Evolutionary conservation across 331 rosid species (phyloP).

Genomic region (Quercus phellos): DNA sequence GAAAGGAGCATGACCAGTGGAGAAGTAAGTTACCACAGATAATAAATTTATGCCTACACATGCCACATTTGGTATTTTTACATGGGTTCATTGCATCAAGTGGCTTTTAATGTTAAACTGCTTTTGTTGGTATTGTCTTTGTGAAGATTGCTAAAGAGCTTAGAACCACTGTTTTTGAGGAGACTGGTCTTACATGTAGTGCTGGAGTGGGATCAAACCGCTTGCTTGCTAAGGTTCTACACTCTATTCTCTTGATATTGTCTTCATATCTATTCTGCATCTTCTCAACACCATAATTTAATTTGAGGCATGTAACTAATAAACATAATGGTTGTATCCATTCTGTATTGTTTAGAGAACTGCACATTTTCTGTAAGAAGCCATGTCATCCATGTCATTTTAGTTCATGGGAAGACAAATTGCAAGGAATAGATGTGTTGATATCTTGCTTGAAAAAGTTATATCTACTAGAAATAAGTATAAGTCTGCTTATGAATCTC

Average conservation of each 20-base stretch:
- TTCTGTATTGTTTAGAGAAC: not conserved
- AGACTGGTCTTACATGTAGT: slow-evolving; percentile 92
- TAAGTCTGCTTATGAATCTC: too few relatives aligned
- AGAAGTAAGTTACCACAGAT: slow-evolving; percentile 49
- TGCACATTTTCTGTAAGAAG: not conserved
- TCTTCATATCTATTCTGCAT: not conserved
- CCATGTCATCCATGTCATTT: not conserved
- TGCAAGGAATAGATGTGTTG: not conserved
- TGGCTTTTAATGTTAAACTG: slow-evolving; percentile 16
- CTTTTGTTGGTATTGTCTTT: slow-evolving; percentile 16
- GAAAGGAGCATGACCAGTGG: slow-evolving; percentile 52
- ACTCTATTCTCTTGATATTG: slow-evolving; percentile 11
- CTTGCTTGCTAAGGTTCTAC: slow-evolving; percentile 79
- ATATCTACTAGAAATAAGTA: not conserved
- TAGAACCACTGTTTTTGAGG: slow-evolving; percentile 61
- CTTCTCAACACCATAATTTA: not conserved
- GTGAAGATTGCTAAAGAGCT: slow-evolving; percentile 76
- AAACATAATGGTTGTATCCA: not conserved
- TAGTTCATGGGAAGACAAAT: not conserved
- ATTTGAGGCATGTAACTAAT: not conserved
- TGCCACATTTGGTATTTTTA: not conserved
- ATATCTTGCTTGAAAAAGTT: too few relatives aligned
- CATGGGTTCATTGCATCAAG: not conserved
- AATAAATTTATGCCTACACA: not conserved
- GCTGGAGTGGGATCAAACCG: slow-evolving; percentile 97